These are phyloP conservation scores for Pseudopithomyces chartarum DNA, from an alignment of 2,329 filamentous ascomycete species.

Conservation along the genomic window DNA sequence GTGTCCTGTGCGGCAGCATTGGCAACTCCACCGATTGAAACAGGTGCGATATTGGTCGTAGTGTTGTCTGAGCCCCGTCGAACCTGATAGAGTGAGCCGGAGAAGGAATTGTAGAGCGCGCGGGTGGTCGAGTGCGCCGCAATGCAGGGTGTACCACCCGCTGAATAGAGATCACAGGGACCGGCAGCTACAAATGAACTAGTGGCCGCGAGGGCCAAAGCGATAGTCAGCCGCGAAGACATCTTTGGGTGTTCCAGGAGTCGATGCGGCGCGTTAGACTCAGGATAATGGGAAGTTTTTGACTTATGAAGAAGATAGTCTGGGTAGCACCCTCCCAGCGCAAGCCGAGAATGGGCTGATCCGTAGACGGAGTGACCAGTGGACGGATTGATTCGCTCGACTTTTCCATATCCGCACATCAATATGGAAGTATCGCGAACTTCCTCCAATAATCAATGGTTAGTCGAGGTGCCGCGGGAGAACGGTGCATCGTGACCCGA, in stretches of 20 bases:
- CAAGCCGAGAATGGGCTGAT: background rate
- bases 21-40: conserved; percentile 65
- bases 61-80: conserved; percentile 59
- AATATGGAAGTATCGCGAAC: conserved; percentile 1
- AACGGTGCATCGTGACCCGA: background rate
- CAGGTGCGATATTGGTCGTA: conserved; percentile 56
- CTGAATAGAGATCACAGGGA: conserved; percentile 66
- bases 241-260: conserved; percentile 7
- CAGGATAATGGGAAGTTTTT: background rate
- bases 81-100: conserved; percentile 64
- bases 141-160: conserved; percentile 65
- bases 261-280: background rate
- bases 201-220: conserved; percentile 17
- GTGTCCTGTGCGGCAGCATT: conserved; percentile 64
- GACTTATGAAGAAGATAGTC: background rate
- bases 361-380: background rate
- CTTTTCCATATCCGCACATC: background rate
- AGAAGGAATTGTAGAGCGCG: conserved; percentile 61
- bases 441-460: conserved; percentile 1
- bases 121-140: conserved; percentile 70
- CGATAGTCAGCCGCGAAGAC: conserved; percentile 14
- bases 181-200: conserved; percentile 53
- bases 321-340: background rate
- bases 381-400: background rate
- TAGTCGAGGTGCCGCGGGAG: background rate